Percentiles rank a stretch among this genome's conserved stretches.
These are phyloP conservation scores for Celoporthe dispersa DNA, from an alignment of 2,329 filamentous ascomycete genomes.

Conservation along the genomic window DNA sequence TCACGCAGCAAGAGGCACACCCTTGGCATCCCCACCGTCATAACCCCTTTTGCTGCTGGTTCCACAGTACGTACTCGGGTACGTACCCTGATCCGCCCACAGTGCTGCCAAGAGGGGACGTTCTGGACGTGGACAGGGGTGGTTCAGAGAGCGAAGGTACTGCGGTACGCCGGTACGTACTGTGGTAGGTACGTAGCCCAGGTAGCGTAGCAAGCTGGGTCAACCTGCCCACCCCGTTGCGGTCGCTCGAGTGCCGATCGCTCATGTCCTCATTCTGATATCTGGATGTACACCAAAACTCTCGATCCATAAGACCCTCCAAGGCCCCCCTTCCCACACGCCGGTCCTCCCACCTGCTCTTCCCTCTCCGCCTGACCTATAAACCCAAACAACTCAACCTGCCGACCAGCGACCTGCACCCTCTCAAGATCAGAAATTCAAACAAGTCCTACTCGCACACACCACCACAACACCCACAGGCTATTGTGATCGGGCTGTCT, in stretches of 20 bases:
- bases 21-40: slow-evolving; percentile 23
- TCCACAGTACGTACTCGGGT: slow-evolving; percentile 7
- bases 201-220: not conserved
- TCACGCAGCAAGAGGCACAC: slow-evolving; percentile 14
- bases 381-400: not conserved
- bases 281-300: slow-evolving; percentile 26
- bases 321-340: slow-evolving; percentile 24
- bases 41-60: slow-evolving; percentile 7
- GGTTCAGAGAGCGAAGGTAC: not conserved
- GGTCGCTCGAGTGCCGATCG: slow-evolving; percentile 26
- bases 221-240: slow-evolving; percentile 13
- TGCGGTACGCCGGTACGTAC: not conserved
- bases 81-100: slow-evolving; percentile 15
- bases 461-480: not conserved
- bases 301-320: slow-evolving; percentile 30
- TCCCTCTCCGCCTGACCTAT: not conserved
- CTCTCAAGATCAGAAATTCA: not conserved
- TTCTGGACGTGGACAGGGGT: slow-evolving; percentile 19
- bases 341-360: not conserved
- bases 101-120: slow-evolving; percentile 18
- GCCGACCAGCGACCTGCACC: not conserved
- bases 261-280: slow-evolving; percentile 17
- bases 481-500: too few species aligned
- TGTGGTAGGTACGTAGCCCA: slow-evolving; percentile 21
- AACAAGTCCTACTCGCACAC: not conserved